A percentile compares a stretch with the other conserved stretches of the same genome.
Conservation (phyloP, 2,329 filamentous ascomycete species). For the Zymoseptoria crescenta region DNA sequence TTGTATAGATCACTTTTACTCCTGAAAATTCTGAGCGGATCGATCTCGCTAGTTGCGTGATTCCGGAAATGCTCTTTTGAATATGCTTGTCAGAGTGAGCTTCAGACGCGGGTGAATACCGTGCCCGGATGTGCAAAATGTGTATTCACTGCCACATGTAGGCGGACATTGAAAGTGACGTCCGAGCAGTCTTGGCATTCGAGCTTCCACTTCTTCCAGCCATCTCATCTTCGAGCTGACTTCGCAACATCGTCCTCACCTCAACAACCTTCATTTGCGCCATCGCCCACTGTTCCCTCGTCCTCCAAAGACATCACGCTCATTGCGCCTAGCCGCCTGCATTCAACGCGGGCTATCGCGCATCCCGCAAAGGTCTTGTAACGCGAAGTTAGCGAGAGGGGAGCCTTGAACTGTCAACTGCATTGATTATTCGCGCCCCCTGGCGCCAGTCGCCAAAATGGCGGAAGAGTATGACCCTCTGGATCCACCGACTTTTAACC, state of each 20-base stretch:
- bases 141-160: not conserved
- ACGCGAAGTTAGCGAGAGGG: not conserved
- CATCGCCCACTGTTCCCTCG: not conserved
- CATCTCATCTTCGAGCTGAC: not conserved
- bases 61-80: not conserved
- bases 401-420: not conserved
- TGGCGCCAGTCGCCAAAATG: constrained; percentile 29
- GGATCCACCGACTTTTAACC: constrained; percentile 19
- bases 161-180: not conserved
- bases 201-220: not conserved
- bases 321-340: not conserved
- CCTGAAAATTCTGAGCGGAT: not conserved
- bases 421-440: not conserved
- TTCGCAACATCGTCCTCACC: not conserved
- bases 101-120: not conserved
- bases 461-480: constrained; percentile 36
- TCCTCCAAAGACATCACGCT: not conserved
- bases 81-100: not conserved
- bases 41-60: not conserved
- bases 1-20: not conserved
- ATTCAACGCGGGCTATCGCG: not conserved
- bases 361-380: not conserved
- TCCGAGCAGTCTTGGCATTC: not conserved
- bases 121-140: not conserved
- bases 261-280: not conserved